A percentile compares a stretch with the other conserved stretches of the same genome.
These are phyloP conservation scores for Trichoderma sp. DNA, from an alignment of 2,329 filamentous ascomycete genomes.

Conservation along the genomic window DNA sequence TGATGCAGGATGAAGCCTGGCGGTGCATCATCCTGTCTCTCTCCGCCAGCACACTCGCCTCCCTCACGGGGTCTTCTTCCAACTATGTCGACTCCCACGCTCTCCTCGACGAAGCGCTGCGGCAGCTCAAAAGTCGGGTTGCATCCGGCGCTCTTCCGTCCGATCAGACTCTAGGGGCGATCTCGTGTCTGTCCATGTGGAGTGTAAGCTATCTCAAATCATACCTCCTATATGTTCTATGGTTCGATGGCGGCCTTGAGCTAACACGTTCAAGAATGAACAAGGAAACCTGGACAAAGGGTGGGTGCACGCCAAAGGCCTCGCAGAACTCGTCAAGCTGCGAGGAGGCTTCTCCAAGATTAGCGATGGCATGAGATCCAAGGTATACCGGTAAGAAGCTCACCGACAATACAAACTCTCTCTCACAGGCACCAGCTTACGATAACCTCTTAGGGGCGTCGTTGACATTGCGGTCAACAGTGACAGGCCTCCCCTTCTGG, in stretches of 20 bases:
- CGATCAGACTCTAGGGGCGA: slow-evolving; percentile 18
- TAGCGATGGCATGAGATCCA: slow-evolving; percentile 10
- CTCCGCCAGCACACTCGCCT: slow-evolving; percentile 11
- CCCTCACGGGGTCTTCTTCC: background rate
- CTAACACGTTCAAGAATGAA: background rate
- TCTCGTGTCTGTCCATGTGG: slow-evolving; percentile 17
- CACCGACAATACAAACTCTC: too few relatives aligned
- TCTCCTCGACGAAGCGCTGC: slow-evolving; percentile 16
- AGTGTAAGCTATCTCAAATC: background rate
- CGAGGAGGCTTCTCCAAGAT: slow-evolving; percentile 18
- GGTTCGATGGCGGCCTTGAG: too few relatives aligned
- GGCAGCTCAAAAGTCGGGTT: slow-evolving; percentile 8
- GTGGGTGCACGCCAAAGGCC: slow-evolving; percentile 15
- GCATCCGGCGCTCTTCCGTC: slow-evolving; percentile 9
- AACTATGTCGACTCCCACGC: slow-evolving; percentile 12
- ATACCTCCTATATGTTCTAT: background rate
- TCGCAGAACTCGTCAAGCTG: slow-evolving; percentile 20
- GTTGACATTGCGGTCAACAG: slow-evolving; percentile 18
- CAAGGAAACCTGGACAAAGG: slow-evolving; percentile 9
- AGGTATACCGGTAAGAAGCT: slow-evolving; percentile 15
- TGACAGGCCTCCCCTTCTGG: background rate
- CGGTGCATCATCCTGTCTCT: slow-evolving; percentile 21
- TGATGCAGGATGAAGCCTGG: slow-evolving; percentile 22
- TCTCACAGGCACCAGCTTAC: background rate
- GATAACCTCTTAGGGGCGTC: background rate